Base-by-base conservation (phyloP, 768 basidiomycete genomes). In the Mycena alexandri region DNA sequence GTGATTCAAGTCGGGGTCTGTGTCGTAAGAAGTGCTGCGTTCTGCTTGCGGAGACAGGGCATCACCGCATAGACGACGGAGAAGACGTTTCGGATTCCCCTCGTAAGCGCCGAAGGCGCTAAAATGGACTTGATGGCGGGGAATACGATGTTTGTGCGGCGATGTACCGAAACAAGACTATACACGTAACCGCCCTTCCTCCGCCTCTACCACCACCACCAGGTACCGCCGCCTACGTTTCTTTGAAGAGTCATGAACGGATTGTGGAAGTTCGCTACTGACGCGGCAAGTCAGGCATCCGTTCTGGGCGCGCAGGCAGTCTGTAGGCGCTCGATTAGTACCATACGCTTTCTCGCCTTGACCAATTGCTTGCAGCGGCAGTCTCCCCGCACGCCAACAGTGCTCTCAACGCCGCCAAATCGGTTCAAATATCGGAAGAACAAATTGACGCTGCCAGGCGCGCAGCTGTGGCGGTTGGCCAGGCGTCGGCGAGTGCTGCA, bases 361-460 rank as follows among this genome's bases (percentile, higher is more conserved):
- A 46, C 38, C 54, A 55, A 55, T 52, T n/a, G 51, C 60, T 44
- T 52, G 13, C 50, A 61, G 60, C 29, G 50, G 50, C 60, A 52
- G 60, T 52, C 50, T 42, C 58, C 60, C 60, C 50, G 60, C 60
- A 61, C 50, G 60, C 22, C 60, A 61, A 61, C 60, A 61, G 25
- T 61, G 60, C 60, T 29, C 50, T 61, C 50, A 52, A 43, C 41
- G 60, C 60, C 50, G 60, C n/a, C 60, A 61, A 61, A 43, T 61
- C 60, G 50, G 50, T 51, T 52, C 60, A 61, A 6, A 61, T 61
- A 43, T 22, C 60, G 42, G 60, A 61, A 41, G 50, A 61, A 25
- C 60, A 61, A 52, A 22, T 61, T 3, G 34, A 61, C 19, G 48
- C 60, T 53, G 60, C 60, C 17, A 61, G 44, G 50, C 60, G 60